Evolutionary conservation across 495 filamentous ascomycete species (phyloP).

Genomic region (Rostrohypoxylon terebratum): DNA sequence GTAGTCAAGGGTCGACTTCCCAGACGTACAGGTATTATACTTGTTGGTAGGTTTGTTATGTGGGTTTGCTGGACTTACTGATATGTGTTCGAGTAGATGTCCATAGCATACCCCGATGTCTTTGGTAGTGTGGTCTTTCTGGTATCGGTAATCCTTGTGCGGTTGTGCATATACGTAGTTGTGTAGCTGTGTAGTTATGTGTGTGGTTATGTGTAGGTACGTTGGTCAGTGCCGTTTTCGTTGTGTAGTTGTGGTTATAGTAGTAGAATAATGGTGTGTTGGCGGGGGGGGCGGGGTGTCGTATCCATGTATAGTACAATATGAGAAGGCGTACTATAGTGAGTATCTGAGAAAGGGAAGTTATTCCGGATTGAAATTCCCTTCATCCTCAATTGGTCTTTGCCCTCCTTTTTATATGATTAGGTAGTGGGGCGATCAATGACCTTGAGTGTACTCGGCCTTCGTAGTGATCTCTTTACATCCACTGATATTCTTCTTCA

Average conservation of each 20-base stretch:
- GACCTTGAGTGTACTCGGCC: constrained; percentile 7
- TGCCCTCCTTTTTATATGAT: constrained; percentile 1
- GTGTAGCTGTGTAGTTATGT: neutral
- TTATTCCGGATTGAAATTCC: constrained; percentile 8
- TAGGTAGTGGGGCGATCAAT: constrained; percentile 1
- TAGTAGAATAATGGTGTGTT: neutral
- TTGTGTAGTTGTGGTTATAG: neutral
- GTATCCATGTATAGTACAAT: neutral
- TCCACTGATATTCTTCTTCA: constrained; percentile 31
- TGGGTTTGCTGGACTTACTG: neutral
- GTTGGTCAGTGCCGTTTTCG: no score
- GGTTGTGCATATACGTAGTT: neutral
- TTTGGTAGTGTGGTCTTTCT: neutral
- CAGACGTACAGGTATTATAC: neutral
- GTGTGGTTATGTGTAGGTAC: no score
- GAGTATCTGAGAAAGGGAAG: neutral
- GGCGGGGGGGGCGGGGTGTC: no score
- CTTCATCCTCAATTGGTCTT: neutral
- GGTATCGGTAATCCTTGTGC: neutral
- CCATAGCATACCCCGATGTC: neutral
- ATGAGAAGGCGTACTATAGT: constrained; percentile 2
- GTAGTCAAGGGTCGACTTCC: neutral
- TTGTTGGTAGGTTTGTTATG: neutral
- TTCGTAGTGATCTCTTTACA: constrained; percentile 9
- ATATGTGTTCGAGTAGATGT: neutral